Conservation (phyloP, 2,329 filamentous ascomycete species). For the Amylocarpus encephaloides region DNA sequence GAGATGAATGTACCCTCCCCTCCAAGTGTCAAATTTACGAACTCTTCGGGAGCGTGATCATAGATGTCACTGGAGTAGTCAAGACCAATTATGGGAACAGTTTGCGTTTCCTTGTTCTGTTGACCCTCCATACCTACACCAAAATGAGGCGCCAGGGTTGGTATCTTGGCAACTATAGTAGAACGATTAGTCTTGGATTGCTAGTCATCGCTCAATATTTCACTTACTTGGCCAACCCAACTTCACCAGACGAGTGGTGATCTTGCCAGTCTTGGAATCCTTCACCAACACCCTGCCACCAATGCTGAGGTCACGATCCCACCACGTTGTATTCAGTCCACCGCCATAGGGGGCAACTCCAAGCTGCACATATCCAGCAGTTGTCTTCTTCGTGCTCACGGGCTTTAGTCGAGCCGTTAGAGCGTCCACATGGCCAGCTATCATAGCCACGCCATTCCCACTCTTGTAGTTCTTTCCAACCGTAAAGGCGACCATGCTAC, state of each 20-base stretch:
- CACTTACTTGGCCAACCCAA: constrained; percentile 74
- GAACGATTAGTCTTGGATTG: constrained; percentile 10
- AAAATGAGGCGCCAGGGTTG: constrained; percentile 90
- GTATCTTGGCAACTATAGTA: constrained; percentile 67
- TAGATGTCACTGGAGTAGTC: constrained; percentile 58
- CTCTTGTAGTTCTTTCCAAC: constrained; percentile 74
- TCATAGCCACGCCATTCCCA: constrained; percentile 80
- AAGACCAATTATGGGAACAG: constrained; percentile 87
- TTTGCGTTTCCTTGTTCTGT: constrained; percentile 83
- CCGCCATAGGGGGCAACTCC: constrained; percentile 92
- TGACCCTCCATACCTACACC: constrained; percentile 63
- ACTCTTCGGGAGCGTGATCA: constrained; percentile 19
- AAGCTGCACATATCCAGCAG: constrained; percentile 80
- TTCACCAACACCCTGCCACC: constrained; percentile 84
- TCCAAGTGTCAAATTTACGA: constrained; percentile 27
- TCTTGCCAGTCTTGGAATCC: constrained; percentile 66
- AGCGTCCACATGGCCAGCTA: constrained; percentile 90
- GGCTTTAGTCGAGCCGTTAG: constrained; percentile 89
- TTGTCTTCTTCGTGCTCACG: constrained; percentile 74
- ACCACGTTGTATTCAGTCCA: constrained; percentile 84
- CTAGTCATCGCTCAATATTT: neutral
- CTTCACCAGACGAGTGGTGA: constrained; percentile 76
- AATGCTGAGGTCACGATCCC: constrained; percentile 89
- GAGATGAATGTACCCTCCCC: constrained; percentile 57
- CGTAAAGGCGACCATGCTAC: constrained; percentile 76